Base-by-base conservation (phyloP, 1,284 basidiomycete species). In the Agaricales sp. region DNA sequence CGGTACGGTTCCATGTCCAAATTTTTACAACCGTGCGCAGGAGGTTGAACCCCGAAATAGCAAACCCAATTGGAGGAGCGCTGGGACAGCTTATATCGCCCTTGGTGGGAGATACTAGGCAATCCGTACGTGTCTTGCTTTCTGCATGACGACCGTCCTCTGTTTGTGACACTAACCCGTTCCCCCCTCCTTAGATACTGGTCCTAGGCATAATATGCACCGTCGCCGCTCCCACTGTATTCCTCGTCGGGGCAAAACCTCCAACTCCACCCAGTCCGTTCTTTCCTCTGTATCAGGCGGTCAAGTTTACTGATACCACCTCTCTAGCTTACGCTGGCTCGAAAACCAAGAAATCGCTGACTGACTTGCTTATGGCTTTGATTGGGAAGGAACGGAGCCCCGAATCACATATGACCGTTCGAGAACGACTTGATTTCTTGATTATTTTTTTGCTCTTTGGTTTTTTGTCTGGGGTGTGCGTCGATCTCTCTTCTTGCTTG, bases 21-120 rank as follows among this genome's bases (percentile, higher is more conserved):
- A 43, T 19, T n/a, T 11, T 12, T 20, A 13, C 6, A 26, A 22
- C n/a, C n/a, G n/a, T n/a, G n/a, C n/a, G n/a, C n/a, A n/a, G n/a
- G n/a, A n/a, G n/a, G n/a, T n/a, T n/a, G n/a, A n/a, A n/a, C n/a
- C n/a, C n/a, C n/a, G n/a, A 11, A 35, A 8, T n/a, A 35, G 30
- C 30, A 35, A 35, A 35, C n/a, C 30, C 84, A 0, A 57, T 87
- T 30, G 81, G 81, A 16, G 69, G 72, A 22, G 84, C 82, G 3
- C 50, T 89, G 0, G 84, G 79, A 0, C 84, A 87, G 58, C 59
- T 89, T 1, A 64, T 89, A 11, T 78, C 83, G 41, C 85, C 86
- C 1, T 59, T 80, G n/a, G 64, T 78, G 3, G 71, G 69, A n/a
- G 63, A 66, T 45, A 67, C 74, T 0, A 67, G 77, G 24, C 65